phyloP scores from a whole-genome alignment of 257 asterid species.

The Solanum bulbocastanum region DNA sequence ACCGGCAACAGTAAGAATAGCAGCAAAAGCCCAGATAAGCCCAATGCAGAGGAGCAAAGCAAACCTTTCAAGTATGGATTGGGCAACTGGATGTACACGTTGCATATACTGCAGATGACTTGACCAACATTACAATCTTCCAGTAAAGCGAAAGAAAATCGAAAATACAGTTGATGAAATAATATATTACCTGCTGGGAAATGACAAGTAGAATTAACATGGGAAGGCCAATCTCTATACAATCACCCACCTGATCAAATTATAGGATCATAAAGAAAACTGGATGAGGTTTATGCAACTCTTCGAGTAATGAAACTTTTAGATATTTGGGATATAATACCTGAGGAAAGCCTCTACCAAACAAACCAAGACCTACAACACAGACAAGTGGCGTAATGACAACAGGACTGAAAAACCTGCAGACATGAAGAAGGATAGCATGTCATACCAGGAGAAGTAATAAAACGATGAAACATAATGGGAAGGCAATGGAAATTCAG shows the following conservation, averaged over 20 bases:
- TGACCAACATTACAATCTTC: background rate
- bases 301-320: background rate
- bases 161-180: background rate
- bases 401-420: constrained; percentile 71
- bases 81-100: constrained; percentile 41
- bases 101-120: constrained; percentile 59
- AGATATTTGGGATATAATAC: constrained; percentile 13
- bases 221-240: constrained; percentile 85
- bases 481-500: background rate
- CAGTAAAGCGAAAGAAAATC: background rate
- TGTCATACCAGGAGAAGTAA: background rate
- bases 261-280: constrained; percentile 1
- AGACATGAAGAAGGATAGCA: background rate
- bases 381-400: constrained; percentile 78
- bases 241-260: constrained; percentile 60
- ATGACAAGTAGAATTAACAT: constrained; percentile 72
- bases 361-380: constrained; percentile 85
- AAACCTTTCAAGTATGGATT: constrained; percentile 72
- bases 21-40: constrained; percentile 84
- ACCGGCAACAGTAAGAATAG: constrained; percentile 94
- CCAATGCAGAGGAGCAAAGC: constrained; percentile 76
- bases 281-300: background rate
- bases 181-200: constrained; percentile 59
- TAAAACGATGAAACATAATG: background rate
- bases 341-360: constrained; percentile 79